These are phyloP conservation scores for Cadophora sp. DNA, from an alignment of 2,329 filamentous ascomycete genomes.

Conservation along the genomic window DNA sequence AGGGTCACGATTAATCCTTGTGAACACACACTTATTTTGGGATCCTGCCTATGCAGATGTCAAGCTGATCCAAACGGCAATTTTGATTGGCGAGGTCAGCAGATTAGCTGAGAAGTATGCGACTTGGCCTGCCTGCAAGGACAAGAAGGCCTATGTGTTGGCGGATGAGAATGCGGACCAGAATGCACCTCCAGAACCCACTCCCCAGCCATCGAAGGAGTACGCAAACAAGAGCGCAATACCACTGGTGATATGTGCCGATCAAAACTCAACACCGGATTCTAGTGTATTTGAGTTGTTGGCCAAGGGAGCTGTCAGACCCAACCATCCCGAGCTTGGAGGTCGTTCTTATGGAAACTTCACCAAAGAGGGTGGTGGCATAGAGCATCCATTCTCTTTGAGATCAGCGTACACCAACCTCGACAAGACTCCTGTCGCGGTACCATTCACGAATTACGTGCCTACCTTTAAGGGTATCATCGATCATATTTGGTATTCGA, in stretches of 20 bases:
- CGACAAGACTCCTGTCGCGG: constrained; percentile 80
- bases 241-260: constrained; percentile 88
- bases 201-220: constrained; percentile 78
- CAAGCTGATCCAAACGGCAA: constrained; percentile 94
- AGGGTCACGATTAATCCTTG: constrained; percentile 89
- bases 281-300: constrained; percentile 94
- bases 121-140: constrained; percentile 78
- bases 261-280: constrained; percentile 90
- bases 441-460: constrained; percentile 96
- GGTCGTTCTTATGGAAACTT: constrained; percentile 91
- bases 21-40: constrained; percentile 96
- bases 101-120: constrained; percentile 87
- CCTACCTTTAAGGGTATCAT: constrained; percentile 91
- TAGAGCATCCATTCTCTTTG: constrained; percentile 92
- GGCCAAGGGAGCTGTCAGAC: constrained; percentile 77
- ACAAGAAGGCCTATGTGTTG: constrained; percentile 63
- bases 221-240: constrained; percentile 89
- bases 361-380: constrained; percentile 75
- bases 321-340: constrained; percentile 80
- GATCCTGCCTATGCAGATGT: constrained; percentile 90
- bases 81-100: constrained; percentile 89
- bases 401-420: constrained; percentile 88
- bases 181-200: constrained; percentile 58
- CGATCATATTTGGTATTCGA: constrained; percentile 98
- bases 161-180: constrained; percentile 52